Evolutionary conservation across 2,329 filamentous ascomycete species (phyloP).

Genomic region (Xylariales sp.): DNA sequence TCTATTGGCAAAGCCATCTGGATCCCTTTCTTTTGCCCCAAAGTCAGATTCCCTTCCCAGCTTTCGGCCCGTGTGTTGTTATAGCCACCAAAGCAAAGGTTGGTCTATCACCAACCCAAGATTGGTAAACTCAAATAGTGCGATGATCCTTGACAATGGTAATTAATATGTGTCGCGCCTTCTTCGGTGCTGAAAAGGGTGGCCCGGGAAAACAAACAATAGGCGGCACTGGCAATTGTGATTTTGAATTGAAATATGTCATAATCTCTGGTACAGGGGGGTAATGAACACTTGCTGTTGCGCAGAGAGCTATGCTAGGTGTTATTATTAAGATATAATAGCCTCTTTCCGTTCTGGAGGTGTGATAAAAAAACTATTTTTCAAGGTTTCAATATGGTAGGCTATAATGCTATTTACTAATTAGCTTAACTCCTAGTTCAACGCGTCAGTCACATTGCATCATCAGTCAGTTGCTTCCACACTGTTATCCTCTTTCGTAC

Average conservation of each 20-base stretch:
- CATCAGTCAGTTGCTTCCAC: background rate
- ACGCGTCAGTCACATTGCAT: too few species aligned
- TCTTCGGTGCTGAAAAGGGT: background rate
- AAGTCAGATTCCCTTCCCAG: background rate
- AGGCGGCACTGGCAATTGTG: background rate
- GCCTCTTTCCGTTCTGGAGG: too few species aligned
- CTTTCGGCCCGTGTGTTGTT: background rate
- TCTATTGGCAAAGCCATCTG: background rate
- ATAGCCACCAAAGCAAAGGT: background rate
- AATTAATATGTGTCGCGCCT: background rate
- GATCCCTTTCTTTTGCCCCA: background rate
- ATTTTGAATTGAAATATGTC: background rate
- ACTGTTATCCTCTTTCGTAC: background rate
- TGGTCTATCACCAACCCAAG: background rate
- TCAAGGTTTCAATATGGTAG: too few species aligned
- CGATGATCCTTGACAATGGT: background rate
- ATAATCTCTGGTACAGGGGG: too few species aligned
- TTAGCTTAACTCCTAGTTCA: background rate
- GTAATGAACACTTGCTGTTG: too few species aligned
- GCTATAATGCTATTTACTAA: background rate
- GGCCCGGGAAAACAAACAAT: background rate
- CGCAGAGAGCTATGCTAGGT: too few species aligned
- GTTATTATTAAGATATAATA: too few species aligned
- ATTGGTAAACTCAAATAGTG: background rate
- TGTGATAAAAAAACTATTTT: too few species aligned